These are phyloP conservation scores for Hura crepitans DNA, from an alignment of 441 rosid genomes.

Conservation along the genomic window DNA sequence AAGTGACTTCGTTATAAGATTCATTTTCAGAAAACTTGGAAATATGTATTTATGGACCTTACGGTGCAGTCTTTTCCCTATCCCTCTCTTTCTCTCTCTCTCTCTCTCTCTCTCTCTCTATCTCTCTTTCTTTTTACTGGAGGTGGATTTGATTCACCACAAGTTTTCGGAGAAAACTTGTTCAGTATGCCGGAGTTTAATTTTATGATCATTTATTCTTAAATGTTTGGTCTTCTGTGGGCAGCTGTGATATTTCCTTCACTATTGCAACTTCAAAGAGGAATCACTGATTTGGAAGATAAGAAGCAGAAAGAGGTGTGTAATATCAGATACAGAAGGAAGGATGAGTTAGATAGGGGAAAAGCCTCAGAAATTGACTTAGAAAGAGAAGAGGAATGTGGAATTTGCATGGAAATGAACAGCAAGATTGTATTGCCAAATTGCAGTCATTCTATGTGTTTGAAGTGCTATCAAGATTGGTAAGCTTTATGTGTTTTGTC, in stretches of 20 bases:
- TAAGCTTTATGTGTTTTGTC: conserved; percentile 30
- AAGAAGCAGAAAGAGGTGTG: conserved; percentile 65
- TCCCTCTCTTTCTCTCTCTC: not conserved
- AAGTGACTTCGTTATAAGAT: conserved; percentile 19
- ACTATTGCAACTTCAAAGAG: conserved; percentile 68
- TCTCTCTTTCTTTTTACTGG: not conserved
- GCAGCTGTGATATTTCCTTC: conserved; percentile 84
- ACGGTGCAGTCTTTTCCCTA: not conserved
- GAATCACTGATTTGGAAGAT: conserved; percentile 71
- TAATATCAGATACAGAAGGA: conserved; percentile 44
- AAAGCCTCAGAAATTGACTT: conserved; percentile 49
- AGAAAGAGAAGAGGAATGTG: conserved; percentile 85
- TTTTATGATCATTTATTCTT: not conserved
- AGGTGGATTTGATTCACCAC: not conserved
- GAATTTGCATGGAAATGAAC: conserved; percentile 76
- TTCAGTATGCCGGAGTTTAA: not conserved
- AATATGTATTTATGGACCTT: not conserved
- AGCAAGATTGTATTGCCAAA: conserved; percentile 66
- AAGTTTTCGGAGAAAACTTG: not conserved
- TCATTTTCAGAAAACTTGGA: not conserved
- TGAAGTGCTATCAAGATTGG: conserved; percentile 76
- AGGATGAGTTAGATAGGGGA: conserved; percentile 41
- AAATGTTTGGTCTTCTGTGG: conserved; percentile 14
- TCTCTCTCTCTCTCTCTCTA: not conserved
- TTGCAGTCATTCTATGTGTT: conserved; percentile 75